Evolutionary conservation across 2,329 filamentous ascomycete species (phyloP), one percentile per base, ranked within the genome.

Genomic region (Exophiala mesophila): DNA sequence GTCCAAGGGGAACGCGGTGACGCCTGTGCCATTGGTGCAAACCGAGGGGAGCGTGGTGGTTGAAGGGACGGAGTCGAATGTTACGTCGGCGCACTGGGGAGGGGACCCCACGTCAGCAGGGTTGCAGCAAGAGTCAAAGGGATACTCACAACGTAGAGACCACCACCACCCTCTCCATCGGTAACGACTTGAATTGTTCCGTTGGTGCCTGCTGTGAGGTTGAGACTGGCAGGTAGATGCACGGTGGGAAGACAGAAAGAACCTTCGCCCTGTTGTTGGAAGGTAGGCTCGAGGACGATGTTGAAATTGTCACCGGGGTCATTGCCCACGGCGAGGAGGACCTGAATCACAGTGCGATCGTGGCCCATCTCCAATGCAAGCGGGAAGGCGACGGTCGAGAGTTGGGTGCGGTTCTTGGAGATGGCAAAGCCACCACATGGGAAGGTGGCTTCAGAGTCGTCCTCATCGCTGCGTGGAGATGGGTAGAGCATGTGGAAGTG

Each of bases 101-200:
- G 17, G 32, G 17, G 20, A 12, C 6, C 7, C 12, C 12, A 7
- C 7, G 32, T 34, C n/a, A 34, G 32, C 59, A 58, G 6, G 53
- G 56, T 3, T 63, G 65, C 6, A 62, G 56, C 39, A 73, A 68
- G 28, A 64, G 53, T n/a, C 59, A 59, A 6, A 72, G 58, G 55
- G 19, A 65, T 58, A 55, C 71, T 57, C 61, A 77, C 74, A 63
- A 82, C 84, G 64, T 87, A 88, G 21, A 88, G 65, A 12, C 82
- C 79, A 28, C 70, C 72, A 15, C 70, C 74, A 3, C 66, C 68
- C 16, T 75, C 69, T 19, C 77, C 79, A 34, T 78, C 69, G 3
- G 78, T 82, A 24, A 87, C 73, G 38, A 88, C 77, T 65, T 88
- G 84, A 41, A 88, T 67, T 21, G 77, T 82, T 10, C 74, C 83